Percentiles rank a stretch among this genome's conserved stretches.
Conservation (phyloP, 2,329 filamentous ascomycete genomes). For the Cyphellophora attinorum region DNA sequence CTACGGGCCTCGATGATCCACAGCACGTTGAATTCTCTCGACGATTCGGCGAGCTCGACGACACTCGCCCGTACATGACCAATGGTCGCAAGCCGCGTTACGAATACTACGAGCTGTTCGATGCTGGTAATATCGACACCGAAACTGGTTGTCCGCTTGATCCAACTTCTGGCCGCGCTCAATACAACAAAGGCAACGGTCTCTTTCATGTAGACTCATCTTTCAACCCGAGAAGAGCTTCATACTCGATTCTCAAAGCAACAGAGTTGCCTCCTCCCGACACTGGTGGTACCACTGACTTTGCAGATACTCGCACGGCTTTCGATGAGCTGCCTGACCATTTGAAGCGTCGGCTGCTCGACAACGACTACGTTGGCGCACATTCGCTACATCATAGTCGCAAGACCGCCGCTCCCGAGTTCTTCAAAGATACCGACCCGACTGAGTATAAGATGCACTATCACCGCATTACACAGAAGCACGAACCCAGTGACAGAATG, state of each 20-base stretch:
- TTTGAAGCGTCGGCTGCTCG: slow-evolving; percentile 27
- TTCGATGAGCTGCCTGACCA: slow-evolving; percentile 36
- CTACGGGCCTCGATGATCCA: slow-evolving; percentile 9
- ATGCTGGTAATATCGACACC: slow-evolving; percentile 45
- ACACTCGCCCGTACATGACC: slow-evolving; percentile 40
- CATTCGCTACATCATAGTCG: slow-evolving; percentile 45
- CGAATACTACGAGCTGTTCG: slow-evolving; percentile 44
- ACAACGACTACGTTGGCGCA: slow-evolving; percentile 35
- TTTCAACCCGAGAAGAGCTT: slow-evolving; percentile 45
- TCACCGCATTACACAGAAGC: slow-evolving; percentile 42
- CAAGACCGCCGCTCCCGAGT: slow-evolving; percentile 42
- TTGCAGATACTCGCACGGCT: slow-evolving; percentile 44
- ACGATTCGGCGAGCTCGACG: slow-evolving; percentile 20
- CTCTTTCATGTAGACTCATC: slow-evolving; percentile 48
- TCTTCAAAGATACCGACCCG: slow-evolving; percentile 38
- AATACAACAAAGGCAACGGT: slow-evolving; percentile 31
- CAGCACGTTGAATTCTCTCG: slow-evolving; percentile 13
- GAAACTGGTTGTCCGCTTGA: slow-evolving; percentile 34
- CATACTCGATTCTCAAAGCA: slow-evolving; percentile 43
- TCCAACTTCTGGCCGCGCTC: slow-evolving; percentile 20
- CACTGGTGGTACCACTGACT: slow-evolving; percentile 44
- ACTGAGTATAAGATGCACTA: slow-evolving; percentile 27
- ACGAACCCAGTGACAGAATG: slow-evolving; percentile 42
- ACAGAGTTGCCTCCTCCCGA: slow-evolving; percentile 38
- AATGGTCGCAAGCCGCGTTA: slow-evolving; percentile 38